A percentile compares a stretch with the other conserved stretches of the same genome.
phyloP scores from a whole-genome alignment of 1,284 basidiomycete species.

The Sporisorium exsertum region DNA sequence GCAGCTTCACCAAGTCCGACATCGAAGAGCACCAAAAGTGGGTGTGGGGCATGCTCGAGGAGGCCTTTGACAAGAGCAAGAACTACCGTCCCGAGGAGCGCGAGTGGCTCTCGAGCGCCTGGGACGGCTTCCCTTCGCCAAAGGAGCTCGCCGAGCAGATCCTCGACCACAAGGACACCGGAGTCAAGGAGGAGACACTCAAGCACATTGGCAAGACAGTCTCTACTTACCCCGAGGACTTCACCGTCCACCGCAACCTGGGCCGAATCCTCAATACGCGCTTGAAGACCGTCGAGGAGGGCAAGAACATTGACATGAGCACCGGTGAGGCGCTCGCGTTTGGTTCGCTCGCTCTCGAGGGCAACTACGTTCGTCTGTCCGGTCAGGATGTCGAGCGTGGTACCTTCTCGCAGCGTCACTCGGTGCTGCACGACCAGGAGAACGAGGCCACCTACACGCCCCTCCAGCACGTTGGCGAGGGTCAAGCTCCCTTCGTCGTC shows the following conservation, averaged over 20 bases:
- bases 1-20: conserved; percentile 93
- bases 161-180: conserved; percentile 88
- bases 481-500: conserved; percentile 90
- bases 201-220: conserved; percentile 87
- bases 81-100: conserved; percentile 82
- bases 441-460: conserved; percentile 91
- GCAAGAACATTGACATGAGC: conserved; percentile 94
- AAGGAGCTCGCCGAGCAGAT: conserved; percentile 93
- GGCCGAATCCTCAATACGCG: conserved; percentile 89
- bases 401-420: conserved; percentile 99
- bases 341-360: conserved; percentile 90
- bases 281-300: conserved; percentile 90
- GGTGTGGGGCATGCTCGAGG: conserved; percentile 99
- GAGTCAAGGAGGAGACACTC: conserved; percentile 81
- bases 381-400: conserved; percentile 99
- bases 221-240: conserved; percentile 83
- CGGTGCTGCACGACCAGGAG: conserved; percentile 94
- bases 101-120: conserved; percentile 97
- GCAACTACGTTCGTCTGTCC: conserved; percentile 92
- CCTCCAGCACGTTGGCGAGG: conserved; percentile 85
- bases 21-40: conserved; percentile 98
- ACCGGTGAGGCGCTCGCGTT: conserved; percentile 99
- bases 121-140: conserved; percentile 98
- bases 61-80: conserved; percentile 87
- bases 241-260: conserved; percentile 91